Evolutionary conservation across 225 moss, liverwort and hornwort species (phyloP).

Genomic region (Sphagnum contortum): DNA sequence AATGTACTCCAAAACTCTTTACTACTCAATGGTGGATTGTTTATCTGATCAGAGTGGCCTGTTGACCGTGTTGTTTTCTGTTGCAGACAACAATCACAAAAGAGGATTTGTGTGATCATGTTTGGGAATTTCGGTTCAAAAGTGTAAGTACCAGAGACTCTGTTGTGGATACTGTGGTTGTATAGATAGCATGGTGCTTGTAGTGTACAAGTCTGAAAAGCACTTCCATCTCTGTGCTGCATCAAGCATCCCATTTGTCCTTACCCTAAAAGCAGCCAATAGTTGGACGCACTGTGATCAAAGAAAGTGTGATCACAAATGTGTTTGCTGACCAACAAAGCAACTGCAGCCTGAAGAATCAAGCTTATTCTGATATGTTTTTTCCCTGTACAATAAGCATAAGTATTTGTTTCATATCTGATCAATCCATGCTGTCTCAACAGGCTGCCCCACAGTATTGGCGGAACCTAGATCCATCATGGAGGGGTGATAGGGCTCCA

Average conservation of each 20-base stretch:
- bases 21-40: too few species aligned
- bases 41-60: too few species aligned
- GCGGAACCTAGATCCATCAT: constrained; percentile 7
- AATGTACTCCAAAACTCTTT: too few species aligned
- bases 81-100: constrained; percentile 9
- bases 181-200: not conserved
- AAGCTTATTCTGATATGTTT: too few species aligned
- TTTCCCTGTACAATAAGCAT: too few species aligned
- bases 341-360: too few species aligned
- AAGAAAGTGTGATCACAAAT: not conserved
- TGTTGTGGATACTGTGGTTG: not conserved
- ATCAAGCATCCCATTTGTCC: too few species aligned
- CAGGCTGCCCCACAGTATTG: constrained; percentile 11
- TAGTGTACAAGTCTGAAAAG: too few species aligned
- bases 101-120: constrained; percentile 13
- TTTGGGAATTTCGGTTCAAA: constrained; percentile 10
- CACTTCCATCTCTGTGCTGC: too few species aligned
- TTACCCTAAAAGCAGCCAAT: not conserved
- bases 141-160: not conserved
- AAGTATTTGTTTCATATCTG: not conserved
- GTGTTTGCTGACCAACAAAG: too few species aligned
- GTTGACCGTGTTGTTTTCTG: not conserved
- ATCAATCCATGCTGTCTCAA: not conserved
- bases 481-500: constrained; percentile 8
- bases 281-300: not conserved